These are phyloP conservation scores for Phytophthora brassicae DNA, from an alignment of 352 stramenopile species.

Conservation along the genomic window DNA sequence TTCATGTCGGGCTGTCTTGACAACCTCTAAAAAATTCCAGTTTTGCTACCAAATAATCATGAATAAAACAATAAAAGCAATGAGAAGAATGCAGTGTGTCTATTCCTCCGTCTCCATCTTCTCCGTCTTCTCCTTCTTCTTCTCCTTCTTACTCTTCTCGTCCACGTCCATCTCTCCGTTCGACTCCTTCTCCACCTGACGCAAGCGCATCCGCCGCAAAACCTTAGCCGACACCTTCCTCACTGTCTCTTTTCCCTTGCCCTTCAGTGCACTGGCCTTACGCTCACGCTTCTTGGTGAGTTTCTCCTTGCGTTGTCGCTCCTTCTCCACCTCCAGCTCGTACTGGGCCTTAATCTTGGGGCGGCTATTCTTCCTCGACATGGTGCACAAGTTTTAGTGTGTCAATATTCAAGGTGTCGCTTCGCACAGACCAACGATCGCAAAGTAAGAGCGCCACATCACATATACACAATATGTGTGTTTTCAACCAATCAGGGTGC, in stretches of 20 bases:
- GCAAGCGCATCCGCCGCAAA: constrained; percentile 59
- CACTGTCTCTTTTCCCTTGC: constrained; percentile 52
- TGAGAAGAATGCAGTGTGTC: not conserved
- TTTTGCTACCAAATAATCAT: constrained; percentile 25
- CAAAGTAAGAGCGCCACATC: too few relatives aligned
- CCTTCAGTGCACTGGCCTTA: constrained; percentile 54
- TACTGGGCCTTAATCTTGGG: constrained; percentile 82
- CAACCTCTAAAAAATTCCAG: constrained; percentile 36
- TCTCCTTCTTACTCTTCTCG: constrained; percentile 21
- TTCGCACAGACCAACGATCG: constrained; percentile 22
- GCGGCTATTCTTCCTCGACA: constrained; percentile 84
- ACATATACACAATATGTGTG: not conserved
- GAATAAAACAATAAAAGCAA: constrained; percentile 7
- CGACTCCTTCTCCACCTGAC: constrained; percentile 59
- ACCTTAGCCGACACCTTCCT: constrained; percentile 83
- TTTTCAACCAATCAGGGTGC: constrained; percentile 17
- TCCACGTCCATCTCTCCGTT: constrained; percentile 49
- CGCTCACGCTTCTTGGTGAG: constrained; percentile 71
- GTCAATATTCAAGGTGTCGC: constrained; percentile 12
- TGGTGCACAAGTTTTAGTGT: constrained; percentile 18
- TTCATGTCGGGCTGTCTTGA: constrained; percentile 72
- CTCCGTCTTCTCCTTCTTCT: constrained; percentile 24
- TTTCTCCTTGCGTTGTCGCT: constrained; percentile 73
- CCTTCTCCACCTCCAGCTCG: constrained; percentile 75
- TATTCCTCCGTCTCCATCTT: constrained; percentile 57